Percentiles rank a stretch among this genome's conserved stretches.
phyloP scores from a whole-genome alignment of 306 rosid species.

The Senna tora region DNA sequence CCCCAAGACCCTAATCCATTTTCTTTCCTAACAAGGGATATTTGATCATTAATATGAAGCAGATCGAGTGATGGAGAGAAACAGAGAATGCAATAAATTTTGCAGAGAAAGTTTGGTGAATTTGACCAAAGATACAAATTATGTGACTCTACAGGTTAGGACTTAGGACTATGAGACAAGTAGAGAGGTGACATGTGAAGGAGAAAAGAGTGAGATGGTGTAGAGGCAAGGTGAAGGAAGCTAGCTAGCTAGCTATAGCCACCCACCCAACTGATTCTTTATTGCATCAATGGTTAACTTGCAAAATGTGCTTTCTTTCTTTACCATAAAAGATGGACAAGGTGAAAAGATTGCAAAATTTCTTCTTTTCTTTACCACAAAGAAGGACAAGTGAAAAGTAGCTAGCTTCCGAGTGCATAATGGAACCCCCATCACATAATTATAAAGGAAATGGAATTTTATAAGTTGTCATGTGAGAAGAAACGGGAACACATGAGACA shows the following conservation, averaged over 20 bases:
- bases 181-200: slow-evolving; percentile 33
- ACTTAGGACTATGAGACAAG: slow-evolving; percentile 10
- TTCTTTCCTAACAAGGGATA: too few relatives aligned
- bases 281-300: slow-evolving; percentile 33
- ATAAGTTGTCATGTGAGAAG: slow-evolving; percentile 43
- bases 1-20: too few relatives aligned
- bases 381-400: slow-evolving; percentile 28
- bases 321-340: background rate
- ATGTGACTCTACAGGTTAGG: background rate
- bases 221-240: slow-evolving; percentile 7
- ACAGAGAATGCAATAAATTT: background rate
- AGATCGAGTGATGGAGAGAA: background rate
- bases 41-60: too few relatives aligned
- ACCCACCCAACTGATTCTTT: slow-evolving; percentile 36
- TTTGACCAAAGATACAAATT: background rate
- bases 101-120: background rate
- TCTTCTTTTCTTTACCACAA: slow-evolving; percentile 20
- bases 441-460: slow-evolving; percentile 22
- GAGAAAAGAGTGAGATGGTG: slow-evolving; percentile 1
- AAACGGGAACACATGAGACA: slow-evolving; percentile 40
- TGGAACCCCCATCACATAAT: slow-evolving; percentile 14
- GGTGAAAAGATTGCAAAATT: too few relatives aligned
- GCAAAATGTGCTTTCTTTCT: slow-evolving; percentile 34
- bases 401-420: background rate
- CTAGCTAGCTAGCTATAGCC: too few relatives aligned